Evolutionary conservation across 805 yeast species (phyloP).

Genomic region (Metschnikowia hibisci): DNA sequence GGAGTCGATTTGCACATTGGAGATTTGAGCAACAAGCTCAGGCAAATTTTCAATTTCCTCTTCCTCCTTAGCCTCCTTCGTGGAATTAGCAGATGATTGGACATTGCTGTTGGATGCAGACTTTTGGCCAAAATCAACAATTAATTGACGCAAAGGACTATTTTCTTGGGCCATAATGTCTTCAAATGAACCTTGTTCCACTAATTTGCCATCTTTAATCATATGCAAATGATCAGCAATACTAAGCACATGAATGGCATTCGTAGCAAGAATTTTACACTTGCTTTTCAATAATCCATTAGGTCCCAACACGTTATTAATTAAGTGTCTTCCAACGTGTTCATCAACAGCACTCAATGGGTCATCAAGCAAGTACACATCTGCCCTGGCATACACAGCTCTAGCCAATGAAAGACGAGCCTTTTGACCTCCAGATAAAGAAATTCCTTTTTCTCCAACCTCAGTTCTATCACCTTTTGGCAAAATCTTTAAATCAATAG

Average conservation of each 20-base stretch:
- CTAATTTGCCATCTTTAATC: constrained; percentile 63
- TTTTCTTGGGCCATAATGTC: constrained; percentile 45
- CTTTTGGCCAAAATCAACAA: constrained; percentile 59
- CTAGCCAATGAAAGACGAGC: constrained; percentile 93
- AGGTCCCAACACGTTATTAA: constrained; percentile 78
- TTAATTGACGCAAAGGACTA: constrained; percentile 51
- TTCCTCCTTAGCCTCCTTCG: constrained; percentile 21
- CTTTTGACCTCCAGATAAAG: constrained; percentile 96
- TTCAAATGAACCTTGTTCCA: constrained; percentile 61
- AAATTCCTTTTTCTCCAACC: constrained; percentile 97
- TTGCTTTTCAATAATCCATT: constrained; percentile 71
- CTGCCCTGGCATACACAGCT: constrained; percentile 94
- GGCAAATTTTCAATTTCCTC: constrained; percentile 14
- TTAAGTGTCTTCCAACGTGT: constrained; percentile 86
- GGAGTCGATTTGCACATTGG: constrained; percentile 28
- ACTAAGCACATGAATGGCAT: constrained; percentile 75
- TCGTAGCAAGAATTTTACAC: constrained; percentile 79
- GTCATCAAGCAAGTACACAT: constrained; percentile 85
- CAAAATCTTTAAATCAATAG: constrained; percentile 69
- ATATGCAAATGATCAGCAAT: constrained; percentile 69
- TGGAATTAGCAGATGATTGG: constrained; percentile 16
- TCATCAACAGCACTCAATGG: constrained; percentile 96
- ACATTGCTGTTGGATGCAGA: constrained; percentile 19
- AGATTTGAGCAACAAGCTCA: constrained; percentile 24
- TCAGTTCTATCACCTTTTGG: constrained; percentile 89